Evolutionary conservation across 306 rosid genomes (phyloP).

Genomic region (Notholithocarpus densiflorus): DNA sequence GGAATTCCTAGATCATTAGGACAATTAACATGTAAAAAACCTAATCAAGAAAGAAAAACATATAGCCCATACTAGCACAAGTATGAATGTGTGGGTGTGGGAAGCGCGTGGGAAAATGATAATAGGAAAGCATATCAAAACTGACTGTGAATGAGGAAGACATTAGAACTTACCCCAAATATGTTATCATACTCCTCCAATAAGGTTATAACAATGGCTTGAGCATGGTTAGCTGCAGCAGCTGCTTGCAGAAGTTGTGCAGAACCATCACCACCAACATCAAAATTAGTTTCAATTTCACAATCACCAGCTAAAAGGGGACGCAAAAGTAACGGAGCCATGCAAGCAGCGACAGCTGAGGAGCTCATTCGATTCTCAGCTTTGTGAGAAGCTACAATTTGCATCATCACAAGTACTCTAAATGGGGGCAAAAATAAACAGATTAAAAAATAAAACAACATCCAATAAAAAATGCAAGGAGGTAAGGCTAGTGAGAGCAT

Average conservation of each 20-base stretch:
- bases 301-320: slow-evolving; percentile 94
- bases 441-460: slow-evolving; percentile 4
- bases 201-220: slow-evolving; percentile 82
- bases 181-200: slow-evolving; percentile 74
- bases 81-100: background rate
- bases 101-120: slow-evolving; percentile 2
- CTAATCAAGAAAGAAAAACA: background rate
- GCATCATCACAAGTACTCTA: slow-evolving; percentile 94
- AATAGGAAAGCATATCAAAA: slow-evolving; percentile 17
- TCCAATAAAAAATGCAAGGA: background rate
- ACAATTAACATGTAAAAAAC: slow-evolving; percentile 1
- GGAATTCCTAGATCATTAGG: background rate
- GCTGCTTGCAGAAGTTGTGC: slow-evolving; percentile 91
- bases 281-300: slow-evolving; percentile 82
- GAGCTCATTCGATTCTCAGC: slow-evolving; percentile 86
- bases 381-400: slow-evolving; percentile 67
- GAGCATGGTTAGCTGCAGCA: slow-evolving; percentile 99
- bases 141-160: background rate
- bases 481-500: background rate
- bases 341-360: slow-evolving; percentile 97
- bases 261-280: slow-evolving; percentile 88
- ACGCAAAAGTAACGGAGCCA: slow-evolving; percentile 97
- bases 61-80: slow-evolving; percentile 3
- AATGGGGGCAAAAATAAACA: slow-evolving; percentile 21
- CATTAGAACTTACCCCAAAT: slow-evolving; percentile 60